phyloP scores from a whole-genome alignment of 2,329 filamentous ascomycete genomes.

The Hypoxylon sp. region DNA sequence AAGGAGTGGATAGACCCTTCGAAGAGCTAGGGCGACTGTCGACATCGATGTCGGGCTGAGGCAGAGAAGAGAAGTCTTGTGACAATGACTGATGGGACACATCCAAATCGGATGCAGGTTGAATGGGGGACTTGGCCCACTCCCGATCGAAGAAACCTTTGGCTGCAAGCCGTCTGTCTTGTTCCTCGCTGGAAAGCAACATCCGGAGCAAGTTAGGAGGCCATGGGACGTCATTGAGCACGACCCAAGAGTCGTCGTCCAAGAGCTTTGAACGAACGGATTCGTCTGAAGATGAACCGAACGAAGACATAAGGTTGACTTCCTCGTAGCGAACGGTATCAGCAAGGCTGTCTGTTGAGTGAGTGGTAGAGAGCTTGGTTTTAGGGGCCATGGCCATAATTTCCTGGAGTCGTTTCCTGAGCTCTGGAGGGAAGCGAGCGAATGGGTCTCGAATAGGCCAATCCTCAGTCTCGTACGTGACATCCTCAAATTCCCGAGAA shows the following conservation, averaged over 20 bases:
- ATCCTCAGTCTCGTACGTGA: conserved; percentile 33
- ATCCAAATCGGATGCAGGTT: conserved; percentile 13
- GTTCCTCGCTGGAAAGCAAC: conserved; percentile 22
- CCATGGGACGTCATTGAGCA: conserved; percentile 31
- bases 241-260: conserved; percentile 33
- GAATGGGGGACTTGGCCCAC: conserved; percentile 4
- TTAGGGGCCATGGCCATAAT: conserved; percentile 27
- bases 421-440: conserved; percentile 13
- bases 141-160: conserved; percentile 1
- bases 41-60: conserved; percentile 23
- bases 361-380: background rate
- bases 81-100: conserved; percentile 14
- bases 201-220: conserved; percentile 21
- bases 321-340: conserved; percentile 29
- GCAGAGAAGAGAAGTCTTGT: conserved; percentile 13
- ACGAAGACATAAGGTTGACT: conserved; percentile 12
- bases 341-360: conserved; percentile 6
- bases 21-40: conserved; percentile 8
- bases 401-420: conserved; percentile 19
- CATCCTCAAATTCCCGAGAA: conserved; percentile 37
- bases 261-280: conserved; percentile 21
- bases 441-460: conserved; percentile 27
- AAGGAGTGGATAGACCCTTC: conserved; percentile 6
- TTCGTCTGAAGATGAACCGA: conserved; percentile 6
- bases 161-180: conserved; percentile 6